Percentiles rank a stretch among this genome's conserved stretches.
Evolutionary conservation across 2,329 filamentous ascomycete species (phyloP).

Genomic region (Cladosporium sp.): DNA sequence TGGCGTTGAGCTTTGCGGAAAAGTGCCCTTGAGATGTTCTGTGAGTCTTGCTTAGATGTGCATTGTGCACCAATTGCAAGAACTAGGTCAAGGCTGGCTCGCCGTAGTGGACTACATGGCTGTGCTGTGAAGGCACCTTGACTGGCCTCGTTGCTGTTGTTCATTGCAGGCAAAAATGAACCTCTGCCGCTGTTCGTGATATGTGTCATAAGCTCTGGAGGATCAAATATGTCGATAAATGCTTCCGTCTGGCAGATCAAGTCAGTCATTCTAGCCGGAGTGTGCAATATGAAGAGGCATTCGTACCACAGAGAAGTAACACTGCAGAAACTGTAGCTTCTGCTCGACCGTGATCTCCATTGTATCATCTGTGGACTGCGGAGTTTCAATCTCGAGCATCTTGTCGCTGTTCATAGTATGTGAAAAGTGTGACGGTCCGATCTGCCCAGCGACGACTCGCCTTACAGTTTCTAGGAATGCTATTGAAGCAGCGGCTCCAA

Average conservation of each 20-base stretch:
- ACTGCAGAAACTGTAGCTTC: conserved; percentile 28
- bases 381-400: conserved; percentile 47
- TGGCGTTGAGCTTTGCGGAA: conserved; percentile 48
- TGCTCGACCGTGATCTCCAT: conserved; percentile 32
- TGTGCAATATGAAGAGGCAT: conserved; percentile 13
- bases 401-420: conserved; percentile 48
- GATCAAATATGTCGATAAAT: conserved; percentile 34
- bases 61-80: conserved; percentile 54
- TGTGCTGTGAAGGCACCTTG: conserved; percentile 34
- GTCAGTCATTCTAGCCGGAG: conserved; percentile 20
- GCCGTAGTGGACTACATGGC: conserved; percentile 13
- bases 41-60: conserved; percentile 19
- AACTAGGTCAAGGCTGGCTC: conserved; percentile 33
- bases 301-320: conserved; percentile 33
- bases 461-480: conserved; percentile 55
- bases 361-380: conserved; percentile 14
- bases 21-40: conserved; percentile 33
- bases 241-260: conserved; percentile 38
- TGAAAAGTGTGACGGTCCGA: conserved; percentile 53
- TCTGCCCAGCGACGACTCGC: conserved; percentile 45
- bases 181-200: conserved; percentile 18
- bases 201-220: conserved; percentile 22
- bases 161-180: conserved; percentile 11
- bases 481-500: conserved; percentile 50
- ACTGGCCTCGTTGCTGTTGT: conserved; percentile 19